These are phyloP conservation scores for Agastache rugosa DNA, from an alignment of 257 asterid species.

Conservation along the genomic window DNA sequence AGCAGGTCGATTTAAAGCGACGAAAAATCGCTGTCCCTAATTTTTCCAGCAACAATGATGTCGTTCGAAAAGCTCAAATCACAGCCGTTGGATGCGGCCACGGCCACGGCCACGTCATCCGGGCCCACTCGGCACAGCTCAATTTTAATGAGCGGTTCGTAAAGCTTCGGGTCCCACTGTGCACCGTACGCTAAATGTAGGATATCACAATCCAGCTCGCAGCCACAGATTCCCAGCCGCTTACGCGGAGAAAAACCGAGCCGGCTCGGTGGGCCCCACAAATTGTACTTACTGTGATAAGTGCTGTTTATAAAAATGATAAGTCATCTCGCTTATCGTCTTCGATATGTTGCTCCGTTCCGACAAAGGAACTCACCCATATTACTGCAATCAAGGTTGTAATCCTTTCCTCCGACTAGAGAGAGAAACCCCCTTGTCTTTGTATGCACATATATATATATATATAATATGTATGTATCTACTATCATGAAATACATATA, in stretches of 20 bases:
- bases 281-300: conserved; percentile 38
- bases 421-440: conserved; percentile 42
- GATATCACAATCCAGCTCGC: conserved; percentile 35
- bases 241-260: conserved; percentile 44
- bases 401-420: conserved; percentile 38
- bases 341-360: conserved; percentile 27
- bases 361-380: conserved; percentile 38
- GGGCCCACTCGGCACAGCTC: conserved; percentile 26
- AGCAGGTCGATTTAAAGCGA: neutral
- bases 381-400: conserved; percentile 38
- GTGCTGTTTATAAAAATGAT: neutral
- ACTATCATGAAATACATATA: neutral
- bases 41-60: conserved; percentile 31
- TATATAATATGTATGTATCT: neutral
- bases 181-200: conserved; percentile 17
- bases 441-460: conserved; percentile 12
- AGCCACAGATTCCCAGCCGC: conserved; percentile 57
- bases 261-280: conserved; percentile 59
- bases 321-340: rapidly evolving
- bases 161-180: neutral
- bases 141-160: neutral
- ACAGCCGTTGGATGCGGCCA: conserved; percentile 7
- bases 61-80: conserved; percentile 29
- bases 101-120: neutral
- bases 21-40: neutral